phyloP scores from a whole-genome alignment of 768 basidiomycete species.

The Podaxis sp. region DNA sequence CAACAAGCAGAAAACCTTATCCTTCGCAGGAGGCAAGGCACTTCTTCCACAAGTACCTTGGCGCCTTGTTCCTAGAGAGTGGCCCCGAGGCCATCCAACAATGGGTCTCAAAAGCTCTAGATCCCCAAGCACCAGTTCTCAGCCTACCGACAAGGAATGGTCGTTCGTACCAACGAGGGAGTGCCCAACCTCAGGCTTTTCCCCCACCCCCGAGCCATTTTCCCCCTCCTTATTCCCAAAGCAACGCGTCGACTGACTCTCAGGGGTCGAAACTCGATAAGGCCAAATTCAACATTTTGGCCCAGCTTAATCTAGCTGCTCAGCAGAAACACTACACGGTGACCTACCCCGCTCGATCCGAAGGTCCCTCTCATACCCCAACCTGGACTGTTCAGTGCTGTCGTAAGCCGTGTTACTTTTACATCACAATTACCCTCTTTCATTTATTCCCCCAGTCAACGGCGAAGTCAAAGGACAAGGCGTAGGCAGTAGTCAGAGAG shows the following conservation, averaged over 20 bases:
- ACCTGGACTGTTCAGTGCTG: not conserved
- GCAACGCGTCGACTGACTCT: not conserved
- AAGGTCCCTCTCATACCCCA: conserved; percentile 25
- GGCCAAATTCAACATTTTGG: conserved; percentile 30
- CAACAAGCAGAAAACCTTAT: not conserved
- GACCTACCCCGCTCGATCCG: conserved; percentile 44
- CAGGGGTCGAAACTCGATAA: conserved; percentile 12
- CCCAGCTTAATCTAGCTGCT: conserved; percentile 52
- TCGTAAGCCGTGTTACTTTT: not conserved
- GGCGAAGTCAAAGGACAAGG: not conserved
- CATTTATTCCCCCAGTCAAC: not conserved
- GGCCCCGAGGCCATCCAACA: not conserved
- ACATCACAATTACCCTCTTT: not conserved
- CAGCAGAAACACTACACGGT: conserved; percentile 40
- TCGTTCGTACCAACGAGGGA: not conserved
- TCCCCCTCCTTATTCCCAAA: not conserved
- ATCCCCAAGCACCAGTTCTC: not conserved
- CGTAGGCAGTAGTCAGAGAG: not conserved
- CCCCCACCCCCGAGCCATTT: not conserved
- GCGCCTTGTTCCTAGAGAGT: not conserved
- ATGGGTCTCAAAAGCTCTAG: not conserved
- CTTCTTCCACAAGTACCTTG: not conserved
- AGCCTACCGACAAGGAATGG: not conserved
- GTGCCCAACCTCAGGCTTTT: not conserved
- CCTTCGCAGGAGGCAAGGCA: not conserved